Evolutionary conservation across 2,329 filamentous ascomycete species (phyloP), one percentile per base, ranked within the genome.

Genomic region (Leptographium wingfieldii): DNA sequence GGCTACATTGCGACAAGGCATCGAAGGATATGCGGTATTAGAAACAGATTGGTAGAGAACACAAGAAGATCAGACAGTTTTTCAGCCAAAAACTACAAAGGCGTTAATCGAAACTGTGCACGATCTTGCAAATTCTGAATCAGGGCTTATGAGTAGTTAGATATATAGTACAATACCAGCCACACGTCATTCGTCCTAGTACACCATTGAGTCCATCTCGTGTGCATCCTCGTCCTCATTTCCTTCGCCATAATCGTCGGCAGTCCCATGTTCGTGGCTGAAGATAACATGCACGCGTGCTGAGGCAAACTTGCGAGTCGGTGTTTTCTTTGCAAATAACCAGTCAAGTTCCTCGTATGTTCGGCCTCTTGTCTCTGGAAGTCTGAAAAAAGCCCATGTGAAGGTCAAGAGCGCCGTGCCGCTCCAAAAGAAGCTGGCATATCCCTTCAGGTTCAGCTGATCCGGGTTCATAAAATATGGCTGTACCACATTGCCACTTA

Each of bases 261-360:
- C 12, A 25, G 3, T 25, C 25, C 16, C 43, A 10, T 33, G 19
- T 4, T 57, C 25, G 11, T 6, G 16, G 31, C 9, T 19, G 6
- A 29, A 25, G 14, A 40, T 22, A 22, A 9, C 54, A 22, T 11
- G 31, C 27, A 57, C 31, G 9, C 31, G 31, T 7, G 56, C 43
- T 6, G 56, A 25, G 3, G 48, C 59, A 61, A 63, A 65, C 60
- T 66, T 67, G 58, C 76, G 69, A 1, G 77, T 74, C 27, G 72
- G 67, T 11, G 76, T 67, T 11, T 67, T 65, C 29, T 71, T 68
- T 63, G 80, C 76, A 65, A 84, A 84, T 61, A 84, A 68, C 12
- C 77, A 68, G 57, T 83, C 80, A 2, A 84, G 72, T 68, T 84
- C 81, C 46, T 76, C 78, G 57, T 79, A 77, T 0, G 78, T 80